Percentiles rank a stretch among this genome's conserved stretches.
Evolutionary conservation across 2,329 filamentous ascomycete genomes (phyloP).

Genomic region (Fusarium illudens): DNA sequence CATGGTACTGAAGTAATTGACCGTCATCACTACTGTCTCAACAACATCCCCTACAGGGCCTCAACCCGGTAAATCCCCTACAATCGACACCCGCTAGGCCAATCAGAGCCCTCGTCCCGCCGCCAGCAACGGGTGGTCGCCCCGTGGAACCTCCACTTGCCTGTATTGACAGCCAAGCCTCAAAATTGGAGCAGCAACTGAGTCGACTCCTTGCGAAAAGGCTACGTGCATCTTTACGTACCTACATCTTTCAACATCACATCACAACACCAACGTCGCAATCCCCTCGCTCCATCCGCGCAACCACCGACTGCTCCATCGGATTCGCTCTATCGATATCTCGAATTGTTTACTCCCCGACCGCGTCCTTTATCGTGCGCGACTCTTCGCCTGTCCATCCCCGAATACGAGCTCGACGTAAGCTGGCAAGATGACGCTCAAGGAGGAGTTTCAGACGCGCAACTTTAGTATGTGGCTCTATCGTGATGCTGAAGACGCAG

Average conservation of each 20-base stretch:
- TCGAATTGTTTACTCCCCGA: not conserved
- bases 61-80: constrained; percentile 27
- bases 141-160: constrained; percentile 22
- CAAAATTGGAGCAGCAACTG: constrained; percentile 38
- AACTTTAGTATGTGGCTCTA: constrained; percentile 72
- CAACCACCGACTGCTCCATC: constrained; percentile 32
- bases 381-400: constrained; percentile 14
- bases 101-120: constrained; percentile 12
- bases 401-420: constrained; percentile 39
- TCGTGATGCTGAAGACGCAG: not conserved
- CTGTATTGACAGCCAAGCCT: constrained; percentile 39
- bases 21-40: constrained; percentile 17
- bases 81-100: not conserved
- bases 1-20: not conserved
- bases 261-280: constrained; percentile 14
- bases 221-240: constrained; percentile 43
- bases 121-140: constrained; percentile 19
- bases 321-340: constrained; percentile 15
- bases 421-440: constrained; percentile 70
- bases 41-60: constrained; percentile 19
- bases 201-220: constrained; percentile 41
- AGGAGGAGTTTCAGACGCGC: constrained; percentile 75
- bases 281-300: constrained; percentile 24
- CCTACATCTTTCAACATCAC: constrained; percentile 39
- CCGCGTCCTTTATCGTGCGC: constrained; percentile 14